These are phyloP conservation scores for Glarea lozoyensis DNA, from an alignment of 495 filamentous ascomycete genomes.

Conservation along the genomic window DNA sequence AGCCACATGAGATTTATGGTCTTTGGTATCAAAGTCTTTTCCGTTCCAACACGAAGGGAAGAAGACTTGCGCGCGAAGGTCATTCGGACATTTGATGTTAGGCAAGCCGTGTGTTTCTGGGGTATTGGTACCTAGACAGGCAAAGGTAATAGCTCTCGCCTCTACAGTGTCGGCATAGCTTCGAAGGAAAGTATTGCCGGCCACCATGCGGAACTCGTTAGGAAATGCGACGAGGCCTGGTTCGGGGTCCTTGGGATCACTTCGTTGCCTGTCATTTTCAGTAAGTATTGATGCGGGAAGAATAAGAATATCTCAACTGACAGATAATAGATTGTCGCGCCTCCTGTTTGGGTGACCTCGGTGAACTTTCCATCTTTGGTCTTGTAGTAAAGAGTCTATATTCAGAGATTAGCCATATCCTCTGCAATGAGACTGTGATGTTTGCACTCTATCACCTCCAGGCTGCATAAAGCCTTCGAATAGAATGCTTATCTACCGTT, in stretches of 20 bases:
- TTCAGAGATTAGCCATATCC: constrained; percentile 66
- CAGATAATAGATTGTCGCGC: constrained; percentile 53
- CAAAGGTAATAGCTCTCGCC: constrained; percentile 34
- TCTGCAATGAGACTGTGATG: constrained; percentile 6
- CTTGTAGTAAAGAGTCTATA: constrained; percentile 52
- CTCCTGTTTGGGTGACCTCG: constrained; percentile 49
- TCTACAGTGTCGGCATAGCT: constrained; percentile 26
- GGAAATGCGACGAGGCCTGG: constrained; percentile 40
- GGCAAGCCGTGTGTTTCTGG: constrained; percentile 43
- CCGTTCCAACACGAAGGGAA: constrained; percentile 93
- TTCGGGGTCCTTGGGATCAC: constrained; percentile 1
- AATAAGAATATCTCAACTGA: constrained; percentile 20
- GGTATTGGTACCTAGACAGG: constrained; percentile 37
- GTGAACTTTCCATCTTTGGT: constrained; percentile 56
- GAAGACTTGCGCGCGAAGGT: constrained; percentile 67
- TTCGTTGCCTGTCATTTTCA: constrained; percentile 4
- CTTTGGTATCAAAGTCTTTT: constrained; percentile 40
- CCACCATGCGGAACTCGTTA: constrained; percentile 61
- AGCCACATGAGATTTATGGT: constrained; percentile 47
- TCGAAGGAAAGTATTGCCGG: constrained; percentile 49
- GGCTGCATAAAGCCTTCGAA: too few relatives aligned
- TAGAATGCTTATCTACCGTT: too few relatives aligned
- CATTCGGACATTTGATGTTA: constrained; percentile 45
- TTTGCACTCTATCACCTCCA: background rate
- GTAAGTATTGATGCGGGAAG: background rate